These are phyloP conservation scores for Rhizophagus clarus DNA, from an alignment of 192 early-diverging fungal species.

Conservation along the genomic window DNA sequence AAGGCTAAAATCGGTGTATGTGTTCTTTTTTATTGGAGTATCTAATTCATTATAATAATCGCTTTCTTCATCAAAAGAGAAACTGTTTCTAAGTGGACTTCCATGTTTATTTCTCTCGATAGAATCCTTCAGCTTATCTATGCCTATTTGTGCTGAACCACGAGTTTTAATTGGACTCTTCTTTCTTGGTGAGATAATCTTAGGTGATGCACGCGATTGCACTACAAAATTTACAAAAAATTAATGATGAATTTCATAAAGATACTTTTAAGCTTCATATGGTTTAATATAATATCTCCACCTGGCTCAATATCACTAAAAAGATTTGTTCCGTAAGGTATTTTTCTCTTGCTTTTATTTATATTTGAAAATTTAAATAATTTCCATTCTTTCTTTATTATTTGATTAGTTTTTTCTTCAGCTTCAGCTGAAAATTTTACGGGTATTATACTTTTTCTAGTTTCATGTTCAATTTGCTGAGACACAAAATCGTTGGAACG, in stretches of 20 bases:
- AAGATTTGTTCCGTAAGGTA: neutral
- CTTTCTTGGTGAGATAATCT: slow-evolving; percentile 3
- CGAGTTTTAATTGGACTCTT: neutral
- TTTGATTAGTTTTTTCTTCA: neutral
- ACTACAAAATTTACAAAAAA: neutral
- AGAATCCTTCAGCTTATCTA: neutral
- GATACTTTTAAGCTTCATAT: too few relatives aligned
- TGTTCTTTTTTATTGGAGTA: neutral
- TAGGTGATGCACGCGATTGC: neutral
- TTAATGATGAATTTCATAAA: neutral
- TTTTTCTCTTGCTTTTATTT: neutral
- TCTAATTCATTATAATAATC: neutral
- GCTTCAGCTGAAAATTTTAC: neutral
- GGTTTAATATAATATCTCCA: neutral
- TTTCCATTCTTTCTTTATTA: neutral
- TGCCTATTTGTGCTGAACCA: neutral
- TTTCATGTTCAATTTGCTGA: neutral
- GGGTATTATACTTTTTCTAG: neutral
- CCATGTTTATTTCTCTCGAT: neutral
- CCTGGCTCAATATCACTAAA: neutral
- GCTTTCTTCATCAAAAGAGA: neutral
- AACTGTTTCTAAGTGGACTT: neutral
- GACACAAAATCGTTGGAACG: neutral
- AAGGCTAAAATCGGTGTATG: neutral
- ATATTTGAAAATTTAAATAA: neutral